Percentiles rank a stretch among this genome's conserved stretches.
Conservation (phyloP, 2,329 filamentous ascomycete genomes). For the Cladosporium sp. region DNA sequence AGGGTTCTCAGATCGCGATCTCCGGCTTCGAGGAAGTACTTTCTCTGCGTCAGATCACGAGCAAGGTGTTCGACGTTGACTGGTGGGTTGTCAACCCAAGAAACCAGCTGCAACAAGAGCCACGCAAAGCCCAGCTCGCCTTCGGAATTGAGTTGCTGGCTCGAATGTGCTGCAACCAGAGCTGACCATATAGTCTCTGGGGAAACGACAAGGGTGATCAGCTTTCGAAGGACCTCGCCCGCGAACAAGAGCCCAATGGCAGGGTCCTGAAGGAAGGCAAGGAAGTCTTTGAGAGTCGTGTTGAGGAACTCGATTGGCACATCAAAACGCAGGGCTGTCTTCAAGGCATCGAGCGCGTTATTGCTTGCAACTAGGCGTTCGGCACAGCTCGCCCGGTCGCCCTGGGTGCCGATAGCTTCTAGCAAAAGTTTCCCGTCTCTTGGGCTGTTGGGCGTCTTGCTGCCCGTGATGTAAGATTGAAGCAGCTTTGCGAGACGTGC, state of each 20-base stretch:
- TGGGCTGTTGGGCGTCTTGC: constrained; percentile 40
- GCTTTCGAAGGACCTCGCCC: constrained; percentile 51
- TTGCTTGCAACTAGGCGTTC: constrained; percentile 43
- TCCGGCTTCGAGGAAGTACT: constrained; percentile 31
- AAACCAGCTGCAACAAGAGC: constrained; percentile 50
- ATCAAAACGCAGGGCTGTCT: constrained; percentile 47
- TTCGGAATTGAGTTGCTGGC: constrained; percentile 29
- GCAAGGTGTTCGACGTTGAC: constrained; percentile 27
- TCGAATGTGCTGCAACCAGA: constrained; percentile 39
- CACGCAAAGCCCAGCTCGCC: constrained; percentile 39
- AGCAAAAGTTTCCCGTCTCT: constrained; percentile 49
- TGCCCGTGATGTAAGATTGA: constrained; percentile 41
- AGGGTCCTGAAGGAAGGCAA: constrained; percentile 44
- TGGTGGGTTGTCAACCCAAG: constrained; percentile 33
- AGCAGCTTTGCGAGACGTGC: constrained; percentile 35
- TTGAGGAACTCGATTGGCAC: constrained; percentile 49
- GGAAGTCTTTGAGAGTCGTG: constrained; percentile 32
- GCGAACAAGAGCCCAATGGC: constrained; percentile 51
- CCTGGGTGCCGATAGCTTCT: constrained; percentile 49
- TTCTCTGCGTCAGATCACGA: constrained; percentile 22
- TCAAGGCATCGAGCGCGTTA: constrained; percentile 40
- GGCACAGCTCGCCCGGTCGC: constrained; percentile 43
- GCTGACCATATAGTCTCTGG: constrained; percentile 58
- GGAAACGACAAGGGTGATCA: constrained; percentile 51
- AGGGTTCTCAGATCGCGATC: constrained; percentile 36